Conservation (phyloP, 805 yeast genomes). For the Kregervanrija delftensis region DNA sequence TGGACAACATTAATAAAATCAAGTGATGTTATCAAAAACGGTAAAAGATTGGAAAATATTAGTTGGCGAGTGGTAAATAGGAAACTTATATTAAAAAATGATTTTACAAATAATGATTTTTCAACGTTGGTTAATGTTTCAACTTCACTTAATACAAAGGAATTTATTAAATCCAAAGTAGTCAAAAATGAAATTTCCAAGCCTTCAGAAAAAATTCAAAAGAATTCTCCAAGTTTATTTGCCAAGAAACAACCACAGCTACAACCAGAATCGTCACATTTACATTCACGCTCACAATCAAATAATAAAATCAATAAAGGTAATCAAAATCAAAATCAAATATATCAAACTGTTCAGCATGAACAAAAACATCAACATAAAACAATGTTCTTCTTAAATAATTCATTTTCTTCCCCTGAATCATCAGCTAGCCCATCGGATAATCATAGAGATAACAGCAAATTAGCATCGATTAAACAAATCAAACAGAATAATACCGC, state of each 20-base stretch:
- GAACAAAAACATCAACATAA: constrained; percentile 1
- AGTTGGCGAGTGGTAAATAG: constrained; percentile 31
- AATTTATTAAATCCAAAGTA: constrained; percentile 1
- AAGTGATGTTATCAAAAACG: constrained; percentile 25
- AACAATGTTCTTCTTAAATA: constrained; percentile 4
- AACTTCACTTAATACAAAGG: constrained; percentile 2
- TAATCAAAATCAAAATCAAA: background rate
- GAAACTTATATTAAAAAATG: constrained; percentile 19
- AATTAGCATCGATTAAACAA: background rate
- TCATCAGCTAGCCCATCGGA: constrained; percentile 5
- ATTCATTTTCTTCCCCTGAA: constrained; percentile 5
- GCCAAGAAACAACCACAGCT: no score
- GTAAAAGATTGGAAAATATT: constrained; percentile 29
- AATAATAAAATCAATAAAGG: background rate
- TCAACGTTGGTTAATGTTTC: constrained; percentile 25
- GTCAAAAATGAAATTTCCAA: no score
- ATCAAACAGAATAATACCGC: no score
- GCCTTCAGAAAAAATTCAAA: no score
- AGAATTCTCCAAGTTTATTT: no score
- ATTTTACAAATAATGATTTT: constrained; percentile 21
- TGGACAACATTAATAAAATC: constrained; percentile 35
- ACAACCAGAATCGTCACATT: no score
- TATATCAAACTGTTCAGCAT: background rate
- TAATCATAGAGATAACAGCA: background rate
- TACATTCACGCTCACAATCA: no score